Evolutionary conservation across 177 flowering plant genomes (phyloP).

Genomic region (Vitis hybrid): DNA sequence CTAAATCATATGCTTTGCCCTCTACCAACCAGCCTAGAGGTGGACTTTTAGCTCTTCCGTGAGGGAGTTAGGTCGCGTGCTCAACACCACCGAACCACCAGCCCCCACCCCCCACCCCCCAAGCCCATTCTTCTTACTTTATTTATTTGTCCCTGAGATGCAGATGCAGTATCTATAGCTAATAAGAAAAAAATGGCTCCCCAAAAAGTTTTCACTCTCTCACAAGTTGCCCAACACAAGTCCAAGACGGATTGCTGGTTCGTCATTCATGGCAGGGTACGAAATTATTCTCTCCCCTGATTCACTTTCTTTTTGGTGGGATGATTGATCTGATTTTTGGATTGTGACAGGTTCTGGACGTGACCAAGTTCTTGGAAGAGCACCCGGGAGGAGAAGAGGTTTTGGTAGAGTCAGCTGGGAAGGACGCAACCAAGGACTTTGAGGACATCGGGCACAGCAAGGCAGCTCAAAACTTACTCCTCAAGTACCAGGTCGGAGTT

Average conservation of each 20-base stretch:
- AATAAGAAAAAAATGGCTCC: slow-evolving; percentile 17
- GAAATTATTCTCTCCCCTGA: not conserved
- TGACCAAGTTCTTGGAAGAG: slow-evolving; percentile 48
- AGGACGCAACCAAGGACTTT: slow-evolving; percentile 46
- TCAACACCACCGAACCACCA: no score
- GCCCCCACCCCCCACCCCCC: no score
- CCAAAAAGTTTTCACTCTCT: slow-evolving; percentile 32
- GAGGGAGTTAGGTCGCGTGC: no score
- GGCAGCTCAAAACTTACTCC: slow-evolving; percentile 36
- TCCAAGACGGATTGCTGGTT: slow-evolving; percentile 57
- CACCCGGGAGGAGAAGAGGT: slow-evolving; percentile 58
- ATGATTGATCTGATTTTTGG: not conserved
- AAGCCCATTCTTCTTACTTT: no score
- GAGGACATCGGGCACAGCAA: slow-evolving; percentile 47
- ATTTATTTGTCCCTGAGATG: no score
- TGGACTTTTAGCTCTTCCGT: no score
- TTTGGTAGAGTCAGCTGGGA: slow-evolving; percentile 44
- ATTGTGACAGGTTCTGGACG: slow-evolving; percentile 40
- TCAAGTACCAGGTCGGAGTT: slow-evolving; percentile 45
- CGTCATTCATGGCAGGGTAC: slow-evolving; percentile 43
- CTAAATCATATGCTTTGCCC: no score
- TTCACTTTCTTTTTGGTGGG: not conserved
- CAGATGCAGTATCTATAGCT: not conserved
- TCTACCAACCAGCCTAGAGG: no score
- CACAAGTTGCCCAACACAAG: slow-evolving; percentile 49